These are phyloP conservation scores for Talaromyces atroroseus DNA, from an alignment of 2,329 filamentous ascomycete species.

Conservation along the genomic window DNA sequence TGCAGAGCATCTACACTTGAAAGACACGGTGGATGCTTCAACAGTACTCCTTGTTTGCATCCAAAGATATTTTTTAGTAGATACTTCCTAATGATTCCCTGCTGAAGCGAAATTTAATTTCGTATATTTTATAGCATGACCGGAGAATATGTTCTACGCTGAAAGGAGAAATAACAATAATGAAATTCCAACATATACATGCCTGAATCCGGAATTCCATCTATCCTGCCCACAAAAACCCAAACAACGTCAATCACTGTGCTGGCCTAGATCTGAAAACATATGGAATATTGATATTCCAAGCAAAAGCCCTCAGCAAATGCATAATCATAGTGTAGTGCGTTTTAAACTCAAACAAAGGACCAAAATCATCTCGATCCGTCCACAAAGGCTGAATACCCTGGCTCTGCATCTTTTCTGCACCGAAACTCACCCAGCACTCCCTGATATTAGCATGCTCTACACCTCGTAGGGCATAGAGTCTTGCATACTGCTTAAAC, in stretches of 20 bases:
- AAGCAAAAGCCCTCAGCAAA: conserved; percentile 11
- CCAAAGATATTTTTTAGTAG: not conserved
- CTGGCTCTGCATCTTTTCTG: not conserved
- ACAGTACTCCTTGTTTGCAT: not conserved
- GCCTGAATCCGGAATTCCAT: not conserved
- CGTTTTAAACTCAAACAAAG: conserved; percentile 10
- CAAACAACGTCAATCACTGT: not conserved
- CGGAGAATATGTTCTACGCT: not conserved
- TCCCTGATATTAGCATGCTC: conserved; percentile 6
- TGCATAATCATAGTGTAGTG: conserved; percentile 11
- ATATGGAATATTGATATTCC: conserved; percentile 12
- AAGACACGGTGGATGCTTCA: not conserved
- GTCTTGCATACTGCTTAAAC: conserved; percentile 6
- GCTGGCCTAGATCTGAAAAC: not conserved
- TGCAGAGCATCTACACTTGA: conserved; percentile 13
- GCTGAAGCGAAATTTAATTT: no score
- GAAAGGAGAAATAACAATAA: not conserved
- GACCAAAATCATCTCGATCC: conserved; percentile 3
- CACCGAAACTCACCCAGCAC: conserved; percentile 7
- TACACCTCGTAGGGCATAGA: conserved; percentile 2
- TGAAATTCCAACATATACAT: not conserved
- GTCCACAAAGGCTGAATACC: conserved; percentile 6
- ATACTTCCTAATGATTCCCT: not conserved
- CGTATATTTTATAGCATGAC: no score
- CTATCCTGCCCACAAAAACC: not conserved